Evolutionary conservation across 352 stramenopile species (phyloP).

Genomic region (Phytophthora quininea): DNA sequence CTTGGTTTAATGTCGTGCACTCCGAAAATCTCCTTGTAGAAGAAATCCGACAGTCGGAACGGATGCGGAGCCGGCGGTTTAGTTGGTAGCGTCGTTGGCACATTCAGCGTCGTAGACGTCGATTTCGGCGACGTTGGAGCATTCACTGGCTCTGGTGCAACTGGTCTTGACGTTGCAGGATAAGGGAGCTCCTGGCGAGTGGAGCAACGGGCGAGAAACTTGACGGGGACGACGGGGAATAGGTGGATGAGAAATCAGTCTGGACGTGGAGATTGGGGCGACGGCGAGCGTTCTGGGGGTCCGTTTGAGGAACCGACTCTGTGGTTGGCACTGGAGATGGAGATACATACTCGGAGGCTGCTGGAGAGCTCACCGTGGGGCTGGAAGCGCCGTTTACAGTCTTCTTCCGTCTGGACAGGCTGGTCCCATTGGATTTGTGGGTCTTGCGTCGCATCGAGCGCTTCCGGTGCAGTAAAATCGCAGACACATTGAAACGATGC

Average conservation of each 20-base stretch:
- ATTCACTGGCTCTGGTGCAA: constrained; percentile 16
- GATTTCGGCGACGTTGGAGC: constrained; percentile 7
- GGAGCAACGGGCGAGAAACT: constrained; percentile 31
- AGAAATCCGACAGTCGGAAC: constrained; percentile 77
- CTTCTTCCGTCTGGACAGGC: constrained; percentile 25
- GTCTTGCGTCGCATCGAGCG: constrained; percentile 27
- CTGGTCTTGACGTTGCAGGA: constrained; percentile 17
- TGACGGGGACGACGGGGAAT: constrained; percentile 20
- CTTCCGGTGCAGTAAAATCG: constrained; percentile 31
- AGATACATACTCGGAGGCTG: background rate
- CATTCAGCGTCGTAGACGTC: background rate
- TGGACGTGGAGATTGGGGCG: constrained; percentile 39
- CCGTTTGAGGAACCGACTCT: background rate
- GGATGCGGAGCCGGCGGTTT: constrained; percentile 42
- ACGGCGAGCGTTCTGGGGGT: constrained; percentile 9
- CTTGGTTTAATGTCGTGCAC: constrained; percentile 80
- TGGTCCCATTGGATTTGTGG: constrained; percentile 10
- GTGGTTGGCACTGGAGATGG: background rate
- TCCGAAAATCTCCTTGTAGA: constrained; percentile 89
- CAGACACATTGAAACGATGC: constrained; percentile 22
- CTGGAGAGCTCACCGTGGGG: background rate
- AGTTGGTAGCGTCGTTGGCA: background rate
- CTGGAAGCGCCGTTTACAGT: constrained; percentile 7
- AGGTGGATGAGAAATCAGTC: constrained; percentile 35
- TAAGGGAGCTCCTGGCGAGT: constrained; percentile 35